These are phyloP conservation scores for Camellia sinensis DNA, from an alignment of 148 eudicot genomes.

Conservation along the genomic window DNA sequence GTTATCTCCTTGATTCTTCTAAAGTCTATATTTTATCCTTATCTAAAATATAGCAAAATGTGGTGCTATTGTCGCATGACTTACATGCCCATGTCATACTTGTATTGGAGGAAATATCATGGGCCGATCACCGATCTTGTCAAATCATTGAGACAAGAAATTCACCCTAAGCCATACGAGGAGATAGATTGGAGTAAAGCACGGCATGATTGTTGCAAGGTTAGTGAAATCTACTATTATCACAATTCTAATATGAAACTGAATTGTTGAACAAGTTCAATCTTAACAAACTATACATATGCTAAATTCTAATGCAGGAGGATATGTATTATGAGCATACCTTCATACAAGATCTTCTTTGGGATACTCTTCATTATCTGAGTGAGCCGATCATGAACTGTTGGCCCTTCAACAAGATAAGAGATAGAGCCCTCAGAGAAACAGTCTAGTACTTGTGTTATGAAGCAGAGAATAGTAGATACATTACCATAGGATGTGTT, in stretches of 20 bases:
- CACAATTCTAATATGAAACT: neutral
- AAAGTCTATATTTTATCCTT: neutral
- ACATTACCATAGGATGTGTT: conserved; percentile 39
- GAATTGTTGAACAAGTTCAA: conserved; percentile 9
- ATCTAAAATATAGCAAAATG: conserved; percentile 33
- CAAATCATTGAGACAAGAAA: conserved; percentile 28
- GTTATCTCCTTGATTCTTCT: neutral
- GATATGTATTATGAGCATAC: conserved; percentile 37
- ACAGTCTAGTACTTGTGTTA: conserved; percentile 35
- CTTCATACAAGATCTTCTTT: conserved; percentile 33
- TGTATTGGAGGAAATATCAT: conserved; percentile 31
- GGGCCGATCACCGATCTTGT: conserved; percentile 41
- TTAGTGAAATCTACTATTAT: neutral
- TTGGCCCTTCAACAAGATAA: conserved; percentile 37
- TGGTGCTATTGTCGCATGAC: conserved; percentile 39
- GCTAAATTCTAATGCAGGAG: conserved; percentile 21
- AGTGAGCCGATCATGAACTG: conserved; percentile 29
- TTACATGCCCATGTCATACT: conserved; percentile 43
- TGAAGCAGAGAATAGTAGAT: conserved; percentile 32
- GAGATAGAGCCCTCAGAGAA: conserved; percentile 30
- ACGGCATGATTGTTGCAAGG: conserved; percentile 39
- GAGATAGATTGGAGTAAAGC: conserved; percentile 37
- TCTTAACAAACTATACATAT: neutral
- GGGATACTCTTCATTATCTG: conserved; percentile 35
- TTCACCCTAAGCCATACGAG: conserved; percentile 29